Percentiles rank a stretch among this genome's conserved stretches.
These are phyloP conservation scores for Avena atlantica DNA, from an alignment of 176 grass and related monocot genomes.

Conservation along the genomic window DNA sequence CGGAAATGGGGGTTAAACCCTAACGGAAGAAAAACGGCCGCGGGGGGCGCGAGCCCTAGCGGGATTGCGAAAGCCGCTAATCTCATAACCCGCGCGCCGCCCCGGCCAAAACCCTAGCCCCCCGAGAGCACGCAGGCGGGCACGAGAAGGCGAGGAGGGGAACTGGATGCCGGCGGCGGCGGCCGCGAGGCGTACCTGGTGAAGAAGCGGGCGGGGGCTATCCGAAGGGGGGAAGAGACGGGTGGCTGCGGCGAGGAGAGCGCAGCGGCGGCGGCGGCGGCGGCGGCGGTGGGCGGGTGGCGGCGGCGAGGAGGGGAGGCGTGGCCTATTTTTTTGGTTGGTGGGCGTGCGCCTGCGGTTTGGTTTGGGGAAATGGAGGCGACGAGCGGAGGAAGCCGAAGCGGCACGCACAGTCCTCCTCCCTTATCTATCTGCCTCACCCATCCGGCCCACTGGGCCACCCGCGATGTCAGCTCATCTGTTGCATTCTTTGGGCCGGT, in stretches of 20 bases:
- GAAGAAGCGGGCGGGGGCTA: neutral
- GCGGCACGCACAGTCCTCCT: neutral
- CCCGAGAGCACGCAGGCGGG: neutral
- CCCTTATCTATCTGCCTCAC: conserved; percentile 20
- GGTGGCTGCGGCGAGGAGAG: neutral
- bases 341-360: conserved; percentile 43
- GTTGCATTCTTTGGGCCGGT: too few relatives aligned
- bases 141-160: neutral
- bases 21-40: neutral
- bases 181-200: conserved; percentile 26
- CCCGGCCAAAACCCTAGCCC: conserved; percentile 44
- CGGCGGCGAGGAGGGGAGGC: conserved; percentile 27
- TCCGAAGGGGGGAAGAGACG: neutral
- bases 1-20: conserved; percentile 52
- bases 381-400: conserved; percentile 15
- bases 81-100: too few relatives aligned
- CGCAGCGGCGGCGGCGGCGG: neutral
- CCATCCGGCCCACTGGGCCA: neutral
- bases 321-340: conserved; percentile 42
- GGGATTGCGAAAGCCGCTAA: neutral
- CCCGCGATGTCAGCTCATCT: too few relatives aligned
- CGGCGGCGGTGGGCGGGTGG: conserved; percentile 22
- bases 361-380: conserved; percentile 12
- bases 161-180: neutral
- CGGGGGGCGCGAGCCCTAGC: neutral